These are phyloP conservation scores for maize (Zea mays) DNA, from an alignment of 176 grass and related monocot species.

Conservation along the genomic window Zm-B73-REFERENCE-NAM-5.0 NC_050100.1:214799501-214800000, in stretches of 20 bases:
- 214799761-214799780: slow-evolving; percentile 48
- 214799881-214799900: slow-evolving; percentile 61
- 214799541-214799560: slow-evolving; percentile 54
- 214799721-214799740: slow-evolving; percentile 55
- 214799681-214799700: slow-evolving; percentile 71
- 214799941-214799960: slow-evolving; percentile 35
- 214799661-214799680: slow-evolving; percentile 54
- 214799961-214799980: slow-evolving; percentile 48
- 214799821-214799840: slow-evolving; percentile 40
- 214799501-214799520: slow-evolving; percentile 68
- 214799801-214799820: slow-evolving; percentile 69
- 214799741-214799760: slow-evolving; percentile 60
- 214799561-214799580: slow-evolving; percentile 56
- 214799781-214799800: slow-evolving; percentile 53
- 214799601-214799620: slow-evolving; percentile 68
- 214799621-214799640: slow-evolving; percentile 51
- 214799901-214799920: slow-evolving; percentile 66
- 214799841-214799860: slow-evolving; percentile 60
- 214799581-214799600: slow-evolving; percentile 71
- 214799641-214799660: slow-evolving; percentile 52
- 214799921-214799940: slow-evolving; percentile 54
- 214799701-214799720: slow-evolving; percentile 56
- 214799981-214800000: slow-evolving; percentile 54
- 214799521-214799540: slow-evolving; percentile 48
- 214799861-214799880: slow-evolving; percentile 46